A percentile compares a stretch with the other conserved stretches of the same genome.
These are phyloP conservation scores for Modicella reniformis DNA, from an alignment of 371 early-diverging fungal species.

Conservation along the genomic window DNA sequence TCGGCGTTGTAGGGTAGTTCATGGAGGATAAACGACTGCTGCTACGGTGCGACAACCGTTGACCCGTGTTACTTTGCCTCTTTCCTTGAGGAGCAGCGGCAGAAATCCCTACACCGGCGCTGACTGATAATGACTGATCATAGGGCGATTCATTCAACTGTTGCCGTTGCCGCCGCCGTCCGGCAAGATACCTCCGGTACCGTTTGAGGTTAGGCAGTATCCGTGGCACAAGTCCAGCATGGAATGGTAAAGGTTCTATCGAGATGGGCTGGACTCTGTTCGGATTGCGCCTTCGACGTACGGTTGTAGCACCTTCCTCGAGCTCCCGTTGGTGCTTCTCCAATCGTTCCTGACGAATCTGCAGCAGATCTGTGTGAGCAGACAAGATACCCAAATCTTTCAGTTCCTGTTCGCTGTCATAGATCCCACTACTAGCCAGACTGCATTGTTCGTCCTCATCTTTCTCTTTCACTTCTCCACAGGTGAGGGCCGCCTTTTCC, in stretches of 20 bases:
- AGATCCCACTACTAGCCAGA: slow-evolving; percentile 7
- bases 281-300: slow-evolving; percentile 24
- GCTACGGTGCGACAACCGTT: not conserved
- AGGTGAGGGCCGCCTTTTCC: slow-evolving; percentile 30
- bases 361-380: slow-evolving; percentile 23
- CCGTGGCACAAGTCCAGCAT: slow-evolving; percentile 41
- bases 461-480: not conserved
- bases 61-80: not conserved
- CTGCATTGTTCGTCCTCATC: slow-evolving; percentile 20
- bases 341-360: slow-evolving; percentile 23
- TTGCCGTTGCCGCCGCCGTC: slow-evolving; percentile 15
- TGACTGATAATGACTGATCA: not conserved
- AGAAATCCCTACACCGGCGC: not conserved
- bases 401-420: slow-evolving; percentile 42
- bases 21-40: not conserved
- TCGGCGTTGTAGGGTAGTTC: slow-evolving; percentile 11
- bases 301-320: not conserved
- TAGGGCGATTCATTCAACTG: slow-evolving; percentile 9
- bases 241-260: slow-evolving; percentile 44
- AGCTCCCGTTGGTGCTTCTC: slow-evolving; percentile 19
- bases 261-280: slow-evolving; percentile 46
- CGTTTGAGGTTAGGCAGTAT: slow-evolving; percentile 27
- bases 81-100: not conserved
- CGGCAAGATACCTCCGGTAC: slow-evolving; percentile 30
- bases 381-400: slow-evolving; percentile 25